Evolutionary conservation across 1,139 yeast genomes (phyloP).

Genomic region (Diutina pseudorugosa): DNA sequence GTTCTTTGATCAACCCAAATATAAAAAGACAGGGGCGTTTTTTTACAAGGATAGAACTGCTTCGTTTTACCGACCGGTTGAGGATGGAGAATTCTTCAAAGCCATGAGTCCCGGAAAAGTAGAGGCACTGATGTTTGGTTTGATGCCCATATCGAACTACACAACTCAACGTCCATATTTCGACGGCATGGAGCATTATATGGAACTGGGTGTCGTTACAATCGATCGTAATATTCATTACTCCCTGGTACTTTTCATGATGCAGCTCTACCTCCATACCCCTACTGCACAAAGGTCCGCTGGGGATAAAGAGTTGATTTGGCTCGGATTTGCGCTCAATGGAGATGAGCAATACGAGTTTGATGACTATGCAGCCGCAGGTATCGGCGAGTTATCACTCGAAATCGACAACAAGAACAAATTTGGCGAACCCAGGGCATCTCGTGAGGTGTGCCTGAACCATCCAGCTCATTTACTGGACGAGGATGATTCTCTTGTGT

Average conservation of each 20-base stretch:
- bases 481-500: slow-evolving; percentile 7
- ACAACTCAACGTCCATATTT: slow-evolving; percentile 20
- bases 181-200: slow-evolving; percentile 28
- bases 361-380: slow-evolving; percentile 16
- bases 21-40: slow-evolving; percentile 26
- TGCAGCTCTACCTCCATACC: slow-evolving; percentile 26
- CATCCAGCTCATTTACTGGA: slow-evolving; percentile 25
- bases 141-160: slow-evolving; percentile 20
- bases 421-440: not conserved
- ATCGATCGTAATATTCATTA: slow-evolving; percentile 29
- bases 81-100: slow-evolving; percentile 11
- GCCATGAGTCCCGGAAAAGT: slow-evolving; percentile 26
- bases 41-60: slow-evolving; percentile 38
- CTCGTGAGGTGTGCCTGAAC: slow-evolving; percentile 21
- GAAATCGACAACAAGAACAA: slow-evolving; percentile 4
- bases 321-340: slow-evolving; percentile 9
- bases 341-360: slow-evolving; percentile 9
- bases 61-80: slow-evolving; percentile 12
- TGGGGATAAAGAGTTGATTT: slow-evolving; percentile 12
- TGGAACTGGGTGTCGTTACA: slow-evolving; percentile 42
- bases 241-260: slow-evolving; percentile 29
- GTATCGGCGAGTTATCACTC: slow-evolving; percentile 35
- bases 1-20: slow-evolving; percentile 27
- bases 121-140: slow-evolving; percentile 20
- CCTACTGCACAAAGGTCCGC: slow-evolving; percentile 11